Evolutionary conservation across 2,329 filamentous ascomycete genomes (phyloP).

Genomic region (Trichoderma endophyticum): DNA sequence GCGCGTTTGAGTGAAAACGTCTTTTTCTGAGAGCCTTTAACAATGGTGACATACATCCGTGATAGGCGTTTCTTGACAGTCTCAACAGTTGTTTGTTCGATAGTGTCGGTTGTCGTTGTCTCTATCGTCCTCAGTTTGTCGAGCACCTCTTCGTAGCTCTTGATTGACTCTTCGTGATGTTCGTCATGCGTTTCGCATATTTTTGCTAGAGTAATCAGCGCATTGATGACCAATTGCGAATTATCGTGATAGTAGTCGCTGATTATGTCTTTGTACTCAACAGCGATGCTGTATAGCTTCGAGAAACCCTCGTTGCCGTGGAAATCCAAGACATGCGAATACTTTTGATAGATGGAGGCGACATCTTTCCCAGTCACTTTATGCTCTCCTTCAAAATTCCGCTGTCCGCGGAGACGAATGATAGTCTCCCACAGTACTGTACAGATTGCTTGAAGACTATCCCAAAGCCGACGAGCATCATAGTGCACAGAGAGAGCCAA

Average conservation of each 20-base stretch:
- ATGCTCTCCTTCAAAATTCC: not conserved
- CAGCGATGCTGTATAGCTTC: conserved; percentile 41
- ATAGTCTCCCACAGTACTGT: not conserved
- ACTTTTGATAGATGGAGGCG: conserved; percentile 41
- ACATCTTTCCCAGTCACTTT: conserved; percentile 29
- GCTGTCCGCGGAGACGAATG: not conserved
- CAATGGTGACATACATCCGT: conserved; percentile 41
- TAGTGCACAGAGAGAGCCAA: not conserved
- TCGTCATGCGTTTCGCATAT: conserved; percentile 44
- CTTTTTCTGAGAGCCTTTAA: conserved; percentile 38
- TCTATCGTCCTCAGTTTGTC: not conserved
- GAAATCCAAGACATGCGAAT: conserved; percentile 45
- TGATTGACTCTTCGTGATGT: conserved; percentile 43
- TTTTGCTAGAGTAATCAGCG: conserved; percentile 40
- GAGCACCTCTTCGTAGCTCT: conserved; percentile 41
- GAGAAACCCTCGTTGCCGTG: conserved; percentile 42
- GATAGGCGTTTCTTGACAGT: conserved; percentile 50
- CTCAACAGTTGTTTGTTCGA: conserved; percentile 34
- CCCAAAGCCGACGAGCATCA: not conserved
- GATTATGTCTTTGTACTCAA: conserved; percentile 47
- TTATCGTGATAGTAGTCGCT: conserved; percentile 35
- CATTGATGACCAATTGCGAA: conserved; percentile 27
- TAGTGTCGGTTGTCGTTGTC: not conserved
- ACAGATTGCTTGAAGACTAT: not conserved
- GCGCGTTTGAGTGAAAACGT: not conserved